Evolutionary conservation across 1,139 yeast genomes (phyloP), one percentile per base, ranked within the genome.

Genomic region (Yamadazyma trypodendri): DNA sequence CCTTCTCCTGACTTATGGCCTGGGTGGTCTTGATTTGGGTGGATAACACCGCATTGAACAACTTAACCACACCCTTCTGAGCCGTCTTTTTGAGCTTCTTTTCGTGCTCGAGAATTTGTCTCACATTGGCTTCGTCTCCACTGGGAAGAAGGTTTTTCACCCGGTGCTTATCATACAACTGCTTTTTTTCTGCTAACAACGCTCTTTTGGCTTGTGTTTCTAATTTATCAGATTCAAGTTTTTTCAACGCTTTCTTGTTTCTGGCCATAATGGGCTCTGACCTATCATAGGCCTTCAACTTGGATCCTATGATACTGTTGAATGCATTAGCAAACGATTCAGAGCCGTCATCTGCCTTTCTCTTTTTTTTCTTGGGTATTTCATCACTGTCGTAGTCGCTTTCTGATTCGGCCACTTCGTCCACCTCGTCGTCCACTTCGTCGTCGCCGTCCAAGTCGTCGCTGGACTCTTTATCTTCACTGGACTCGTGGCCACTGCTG

Each of bases 11-110:
- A 14, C 64, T 61, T 2, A 68, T 42, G 35, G 68, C 75, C 38
- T 65, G 66, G 30, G 44, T 57, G 12, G 90, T 79, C 48, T 69
- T 75, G 17, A 79, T 72, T 61, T 94, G 98, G 1, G 96, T 84
- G 29, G 87, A 76, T 53, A 89, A 73, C 23, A 92, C 84, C 2
- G 97, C 97, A 58, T 92, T 92, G 62, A 92, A 89, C 44, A 92
- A 71, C 53, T 84, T 80, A 14, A 92, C 95, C 13, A 89, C 97
- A 67, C 98, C 99, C 52, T 84, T 76, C 62, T 92, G 97, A 0
- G 97, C 97, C 24, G 81, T 75, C 56, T 89, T 90, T 58, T 85
- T 84, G 53, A 88, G 65, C 48, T 67, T 70, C 46, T 78, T 77
- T 56, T 92, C 99, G 38, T 74, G 75, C 40, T 84, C 92, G 28